These are phyloP conservation scores for Dactylella cylindrospora DNA, from an alignment of 2,329 filamentous ascomycete species.

Conservation along the genomic window DNA sequence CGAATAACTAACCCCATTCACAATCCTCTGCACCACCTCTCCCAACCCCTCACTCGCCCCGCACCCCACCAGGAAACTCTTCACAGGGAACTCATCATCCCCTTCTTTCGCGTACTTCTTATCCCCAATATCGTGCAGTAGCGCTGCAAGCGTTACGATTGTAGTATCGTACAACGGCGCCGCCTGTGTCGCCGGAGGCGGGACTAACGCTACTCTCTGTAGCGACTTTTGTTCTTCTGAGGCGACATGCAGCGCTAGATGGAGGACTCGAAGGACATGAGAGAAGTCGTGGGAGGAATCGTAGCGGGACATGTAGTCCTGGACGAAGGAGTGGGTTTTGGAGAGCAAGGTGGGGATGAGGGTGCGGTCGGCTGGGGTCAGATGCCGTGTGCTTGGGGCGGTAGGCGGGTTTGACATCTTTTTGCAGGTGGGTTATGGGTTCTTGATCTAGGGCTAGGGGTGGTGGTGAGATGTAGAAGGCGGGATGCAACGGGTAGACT, in stretches of 20 bases:
- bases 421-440: too few species aligned
- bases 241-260: conserved; percentile 66
- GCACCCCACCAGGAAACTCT: conserved; percentile 59
- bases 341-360: conserved; percentile 58
- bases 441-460: too few species aligned
- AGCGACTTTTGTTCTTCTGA: conserved; percentile 52
- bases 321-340: conserved; percentile 64
- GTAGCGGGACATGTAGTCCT: conserved; percentile 72
- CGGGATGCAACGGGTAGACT: too few species aligned
- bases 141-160: conserved; percentile 67
- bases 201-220: conserved; percentile 7
- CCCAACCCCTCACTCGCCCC: conserved; percentile 64
- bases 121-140: conserved; percentile 88
- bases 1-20: conserved; percentile 75
- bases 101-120: conserved; percentile 66
- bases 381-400: background rate
- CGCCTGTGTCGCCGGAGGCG: conserved; percentile 46
- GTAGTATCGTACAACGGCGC: conserved; percentile 56
- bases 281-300: conserved; percentile 86
- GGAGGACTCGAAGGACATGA: conserved; percentile 77
- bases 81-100: conserved; percentile 58
- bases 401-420: conserved; percentile 18
- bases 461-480: too few species aligned
- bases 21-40: conserved; percentile 68
- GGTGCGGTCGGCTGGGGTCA: conserved; percentile 46